Evolutionary conservation across 495 filamentous ascomycete genomes (phyloP).

Genomic region (Xanthoparmelia taractica): DNA sequence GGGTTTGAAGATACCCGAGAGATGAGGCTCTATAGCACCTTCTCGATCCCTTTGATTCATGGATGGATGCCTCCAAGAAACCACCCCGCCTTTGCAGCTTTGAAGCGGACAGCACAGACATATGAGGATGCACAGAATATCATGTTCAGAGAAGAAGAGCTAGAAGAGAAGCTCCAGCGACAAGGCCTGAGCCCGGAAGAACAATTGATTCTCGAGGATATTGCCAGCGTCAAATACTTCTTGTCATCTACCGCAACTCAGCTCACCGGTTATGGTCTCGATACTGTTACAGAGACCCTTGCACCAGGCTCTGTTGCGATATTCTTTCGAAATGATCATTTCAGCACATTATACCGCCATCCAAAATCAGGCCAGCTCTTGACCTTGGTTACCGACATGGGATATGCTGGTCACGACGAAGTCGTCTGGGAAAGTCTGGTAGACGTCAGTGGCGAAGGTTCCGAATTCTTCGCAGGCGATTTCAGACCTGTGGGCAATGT

Average conservation of each 20-base stretch:
- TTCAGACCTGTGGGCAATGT: slow-evolving; percentile 71
- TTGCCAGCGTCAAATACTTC: slow-evolving; percentile 73
- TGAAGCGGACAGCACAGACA: slow-evolving; percentile 62
- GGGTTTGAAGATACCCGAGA: slow-evolving; percentile 77
- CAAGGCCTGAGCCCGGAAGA: slow-evolving; percentile 52
- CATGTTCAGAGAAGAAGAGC: slow-evolving; percentile 76
- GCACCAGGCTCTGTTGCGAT: slow-evolving; percentile 73
- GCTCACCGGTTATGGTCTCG: slow-evolving; percentile 71
- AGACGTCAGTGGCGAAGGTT: slow-evolving; percentile 75
- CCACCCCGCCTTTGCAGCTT: slow-evolving; percentile 55
- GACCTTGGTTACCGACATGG: slow-evolving; percentile 84
- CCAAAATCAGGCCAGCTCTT: slow-evolving; percentile 62
- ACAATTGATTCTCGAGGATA: slow-evolving; percentile 65
- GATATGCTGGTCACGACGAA: slow-evolving; percentile 80
- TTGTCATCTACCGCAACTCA: slow-evolving; percentile 74
- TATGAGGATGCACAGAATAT: slow-evolving; percentile 89
- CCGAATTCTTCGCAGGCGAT: slow-evolving; percentile 83
- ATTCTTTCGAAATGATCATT: slow-evolving; percentile 94
- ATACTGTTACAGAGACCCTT: slow-evolving; percentile 56
- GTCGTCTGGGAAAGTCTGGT: slow-evolving; percentile 92
- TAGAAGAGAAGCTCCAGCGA: slow-evolving; percentile 67
- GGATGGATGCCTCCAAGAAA: slow-evolving; percentile 74
- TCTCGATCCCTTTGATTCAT: slow-evolving; percentile 82
- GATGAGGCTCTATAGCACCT: slow-evolving; percentile 79
- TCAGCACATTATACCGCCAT: slow-evolving; percentile 80